Percentiles rank a stretch among this genome's conserved stretches.
These are phyloP conservation scores for Blastobotrys peoriensis DNA, from an alignment of 805 yeast species.

Conservation along the genomic window DNA sequence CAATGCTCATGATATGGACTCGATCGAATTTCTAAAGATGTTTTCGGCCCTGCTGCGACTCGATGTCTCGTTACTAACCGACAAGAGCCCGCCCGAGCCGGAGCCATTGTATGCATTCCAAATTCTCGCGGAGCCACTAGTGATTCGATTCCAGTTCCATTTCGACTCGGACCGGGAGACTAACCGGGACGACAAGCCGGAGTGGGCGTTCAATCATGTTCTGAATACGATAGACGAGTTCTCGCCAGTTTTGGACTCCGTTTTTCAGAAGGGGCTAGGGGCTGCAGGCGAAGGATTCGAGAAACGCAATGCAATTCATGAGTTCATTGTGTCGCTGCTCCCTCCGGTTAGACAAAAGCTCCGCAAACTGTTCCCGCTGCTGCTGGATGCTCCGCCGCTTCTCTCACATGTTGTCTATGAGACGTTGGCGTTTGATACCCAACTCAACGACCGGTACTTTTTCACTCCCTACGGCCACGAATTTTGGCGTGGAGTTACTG, in stretches of 20 bases:
- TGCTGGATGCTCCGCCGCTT: conserved; percentile 37
- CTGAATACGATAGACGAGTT: conserved; percentile 29
- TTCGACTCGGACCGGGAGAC: conserved; percentile 54
- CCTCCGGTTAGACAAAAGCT: conserved; percentile 44
- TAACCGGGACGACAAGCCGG: conserved; percentile 61
- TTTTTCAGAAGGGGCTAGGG: conserved; percentile 20
- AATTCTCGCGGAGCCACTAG: conserved; percentile 40
- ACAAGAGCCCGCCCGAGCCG: conserved; percentile 7
- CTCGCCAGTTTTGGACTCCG: conserved; percentile 21
- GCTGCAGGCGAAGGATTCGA: conserved; percentile 8
- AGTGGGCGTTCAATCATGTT: conserved; percentile 56
- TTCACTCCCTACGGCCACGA: conserved; percentile 37
- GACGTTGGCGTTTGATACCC: conserved; percentile 51
- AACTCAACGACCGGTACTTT: conserved; percentile 39
- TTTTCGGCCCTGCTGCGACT: conserved; percentile 3
- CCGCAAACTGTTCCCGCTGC: conserved; percentile 22
- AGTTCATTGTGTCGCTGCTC: conserved; percentile 43
- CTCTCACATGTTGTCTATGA: conserved; percentile 57
- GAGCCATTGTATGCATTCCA: conserved; percentile 32
- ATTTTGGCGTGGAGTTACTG: conserved; percentile 42
- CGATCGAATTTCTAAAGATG: not conserved
- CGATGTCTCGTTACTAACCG: not conserved
- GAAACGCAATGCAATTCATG: conserved; percentile 30
- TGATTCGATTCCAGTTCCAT: conserved; percentile 51
- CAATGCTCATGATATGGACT: not conserved